These are phyloP conservation scores for Mollisia scopiformis DNA, from an alignment of 2,329 filamentous ascomycete species.

Conservation along the genomic window DNA sequence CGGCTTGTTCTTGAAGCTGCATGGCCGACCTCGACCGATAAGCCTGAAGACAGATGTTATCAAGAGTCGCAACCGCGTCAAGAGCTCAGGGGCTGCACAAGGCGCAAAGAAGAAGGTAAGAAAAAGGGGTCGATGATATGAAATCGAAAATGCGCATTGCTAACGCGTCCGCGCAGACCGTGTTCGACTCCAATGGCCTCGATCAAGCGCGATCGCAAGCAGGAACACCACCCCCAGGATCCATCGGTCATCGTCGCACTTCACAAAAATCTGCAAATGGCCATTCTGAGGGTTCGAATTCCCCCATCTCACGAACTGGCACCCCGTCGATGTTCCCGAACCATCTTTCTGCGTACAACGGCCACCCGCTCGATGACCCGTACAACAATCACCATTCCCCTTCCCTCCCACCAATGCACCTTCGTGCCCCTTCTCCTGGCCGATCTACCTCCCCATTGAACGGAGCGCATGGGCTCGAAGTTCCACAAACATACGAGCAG, in stretches of 20 bases:
- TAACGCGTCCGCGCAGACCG: slow-evolving; percentile 34
- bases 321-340: slow-evolving; percentile 78
- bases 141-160: slow-evolving; percentile 20
- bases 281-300: slow-evolving; percentile 74
- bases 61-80: slow-evolving; percentile 98
- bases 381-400: slow-evolving; percentile 59
- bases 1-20: slow-evolving; percentile 94
- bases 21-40: slow-evolving; percentile 90
- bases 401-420: slow-evolving; percentile 52
- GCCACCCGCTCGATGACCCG: slow-evolving; percentile 67
- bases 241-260: slow-evolving; percentile 62
- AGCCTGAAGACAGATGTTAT: slow-evolving; percentile 99
- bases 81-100: slow-evolving; percentile 76
- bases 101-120: slow-evolving; percentile 83
- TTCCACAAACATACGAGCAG: slow-evolving; percentile 78
- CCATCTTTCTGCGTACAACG: slow-evolving; percentile 74
- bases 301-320: slow-evolving; percentile 77
- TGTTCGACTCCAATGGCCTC: slow-evolving; percentile 60
- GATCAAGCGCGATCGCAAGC: slow-evolving; percentile 57
- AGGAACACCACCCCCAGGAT: slow-evolving; percentile 53
- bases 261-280: slow-evolving; percentile 75
- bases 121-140: slow-evolving; percentile 5
- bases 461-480: slow-evolving; percentile 65
- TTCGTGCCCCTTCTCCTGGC: slow-evolving; percentile 63
- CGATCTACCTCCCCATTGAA: slow-evolving; percentile 52